A percentile compares a stretch with the other conserved stretches of the same genome.
These are phyloP conservation scores for Articulospora tetracladia DNA, from an alignment of 495 filamentous ascomycete genomes.

Conservation along the genomic window DNA sequence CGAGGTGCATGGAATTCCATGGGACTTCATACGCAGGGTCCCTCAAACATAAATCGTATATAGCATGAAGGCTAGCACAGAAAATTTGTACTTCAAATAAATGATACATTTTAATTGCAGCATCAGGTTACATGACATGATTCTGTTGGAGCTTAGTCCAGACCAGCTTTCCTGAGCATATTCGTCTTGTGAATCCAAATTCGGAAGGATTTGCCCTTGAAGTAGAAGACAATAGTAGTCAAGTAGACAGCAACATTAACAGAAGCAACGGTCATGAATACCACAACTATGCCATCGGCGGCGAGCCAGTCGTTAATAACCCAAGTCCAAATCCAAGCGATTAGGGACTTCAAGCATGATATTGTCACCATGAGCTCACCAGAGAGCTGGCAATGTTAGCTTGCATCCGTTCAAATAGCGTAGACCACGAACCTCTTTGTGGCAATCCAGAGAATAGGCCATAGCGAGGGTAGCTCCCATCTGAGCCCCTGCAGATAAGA, in stretches of 20 bases:
- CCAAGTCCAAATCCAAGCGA: slow-evolving; percentile 12
- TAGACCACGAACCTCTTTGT: too few species aligned
- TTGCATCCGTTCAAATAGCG: too few species aligned
- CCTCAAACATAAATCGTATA: too few species aligned
- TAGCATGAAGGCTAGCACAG: too few species aligned
- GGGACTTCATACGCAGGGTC: too few species aligned
- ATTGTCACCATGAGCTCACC: slow-evolving; percentile 13
- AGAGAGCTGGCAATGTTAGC: too few species aligned
- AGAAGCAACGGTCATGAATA: not conserved
- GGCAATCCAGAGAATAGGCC: slow-evolving; percentile 8
- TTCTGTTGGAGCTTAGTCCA: too few species aligned
- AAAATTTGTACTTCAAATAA: too few species aligned
- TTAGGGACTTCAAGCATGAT: not conserved
- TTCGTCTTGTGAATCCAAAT: not conserved
- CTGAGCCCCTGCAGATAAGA: slow-evolving; percentile 6
- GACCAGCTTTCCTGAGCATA: not conserved
- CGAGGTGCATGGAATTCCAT: too few species aligned
- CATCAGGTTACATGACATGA: too few species aligned
- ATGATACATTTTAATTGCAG: too few species aligned
- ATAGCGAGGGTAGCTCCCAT: slow-evolving; percentile 14
- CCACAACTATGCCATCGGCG: not conserved
- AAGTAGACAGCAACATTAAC: not conserved
- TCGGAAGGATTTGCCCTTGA: not conserved
- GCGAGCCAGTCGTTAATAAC: slow-evolving; percentile 12
- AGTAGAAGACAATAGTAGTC: not conserved